Evolutionary conservation across 2,329 filamentous ascomycete genomes (phyloP).

Genomic region (Orbilia quercus): DNA sequence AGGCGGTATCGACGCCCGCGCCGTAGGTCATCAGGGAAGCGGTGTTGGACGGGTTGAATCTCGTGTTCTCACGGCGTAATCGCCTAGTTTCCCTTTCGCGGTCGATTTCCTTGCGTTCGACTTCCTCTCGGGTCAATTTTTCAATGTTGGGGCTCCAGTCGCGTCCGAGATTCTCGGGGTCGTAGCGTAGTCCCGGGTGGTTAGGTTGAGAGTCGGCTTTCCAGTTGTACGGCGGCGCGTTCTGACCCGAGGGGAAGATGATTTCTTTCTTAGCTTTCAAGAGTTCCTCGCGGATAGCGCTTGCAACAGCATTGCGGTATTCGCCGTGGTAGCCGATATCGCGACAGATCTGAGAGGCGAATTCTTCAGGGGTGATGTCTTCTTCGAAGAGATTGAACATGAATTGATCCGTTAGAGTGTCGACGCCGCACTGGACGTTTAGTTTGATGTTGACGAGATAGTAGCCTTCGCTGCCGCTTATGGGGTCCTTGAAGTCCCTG

Average conservation of each 20-base stretch:
- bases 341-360: conserved; percentile 90
- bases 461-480: conserved; percentile 48
- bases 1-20: conserved; percentile 66
- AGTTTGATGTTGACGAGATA: conserved; percentile 77
- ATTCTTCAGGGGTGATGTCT: conserved; percentile 88
- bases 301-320: conserved; percentile 93
- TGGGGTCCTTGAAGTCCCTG: conserved; percentile 50
- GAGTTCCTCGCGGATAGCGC: conserved; percentile 96
- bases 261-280: conserved; percentile 94
- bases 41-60: conserved; percentile 86
- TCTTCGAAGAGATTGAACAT: conserved; percentile 96
- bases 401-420: conserved; percentile 87
- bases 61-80: conserved; percentile 86
- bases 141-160: conserved; percentile 88
- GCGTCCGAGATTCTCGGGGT: conserved; percentile 86
- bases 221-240: conserved; percentile 81
- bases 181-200: conserved; percentile 73
- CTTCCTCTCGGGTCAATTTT: conserved; percentile 89
- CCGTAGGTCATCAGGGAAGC: conserved; percentile 73
- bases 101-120: conserved; percentile 95
- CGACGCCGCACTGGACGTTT: conserved; percentile 89
- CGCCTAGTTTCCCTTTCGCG: conserved; percentile 89
- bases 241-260: conserved; percentile 50
- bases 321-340: conserved; percentile 90
- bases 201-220: conserved; percentile 33